A percentile compares a stretch with the other conserved stretches of the same genome.
phyloP scores from a whole-genome alignment of 805 yeast genomes.

The Metschnikowia borealis region DNA sequence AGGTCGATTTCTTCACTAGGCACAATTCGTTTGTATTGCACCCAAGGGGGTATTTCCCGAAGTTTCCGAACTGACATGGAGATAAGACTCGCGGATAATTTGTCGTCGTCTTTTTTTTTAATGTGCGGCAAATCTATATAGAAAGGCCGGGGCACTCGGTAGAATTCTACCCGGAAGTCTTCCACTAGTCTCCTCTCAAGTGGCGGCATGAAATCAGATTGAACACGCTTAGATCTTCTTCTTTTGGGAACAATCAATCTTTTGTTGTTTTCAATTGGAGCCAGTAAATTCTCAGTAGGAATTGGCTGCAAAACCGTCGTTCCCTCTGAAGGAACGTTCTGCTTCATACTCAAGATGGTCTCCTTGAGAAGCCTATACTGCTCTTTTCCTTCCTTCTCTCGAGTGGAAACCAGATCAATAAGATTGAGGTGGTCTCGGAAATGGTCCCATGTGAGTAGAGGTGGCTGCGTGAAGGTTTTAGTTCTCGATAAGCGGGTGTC shows the following conservation, averaged over 20 bases:
- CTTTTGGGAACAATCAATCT: background rate
- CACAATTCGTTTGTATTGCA: background rate
- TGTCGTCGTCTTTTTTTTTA: background rate
- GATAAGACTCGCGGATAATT: background rate
- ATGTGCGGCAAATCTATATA: background rate
- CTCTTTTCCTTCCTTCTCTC: background rate
- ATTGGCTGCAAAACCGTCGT: background rate
- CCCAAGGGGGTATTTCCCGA: background rate
- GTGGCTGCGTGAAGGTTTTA: background rate
- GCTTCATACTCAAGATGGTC: background rate
- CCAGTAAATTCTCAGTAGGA: background rate
- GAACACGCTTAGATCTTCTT: background rate
- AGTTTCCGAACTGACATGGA: background rate
- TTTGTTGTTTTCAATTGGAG: background rate
- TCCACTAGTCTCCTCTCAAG: background rate
- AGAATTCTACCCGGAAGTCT: background rate
- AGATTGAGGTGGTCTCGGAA: background rate
- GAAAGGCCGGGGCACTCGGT: constrained; percentile 1
- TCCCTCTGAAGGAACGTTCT: background rate
- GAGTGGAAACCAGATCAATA: background rate
- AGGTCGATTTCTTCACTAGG: background rate
- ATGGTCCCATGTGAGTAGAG: constrained; percentile 4
- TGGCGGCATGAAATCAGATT: background rate
- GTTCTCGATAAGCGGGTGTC: background rate
- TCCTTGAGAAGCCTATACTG: background rate